Conservation (phyloP, 1,139 yeast species). For the Zygosaccharomyces pseudobailii region DNA sequence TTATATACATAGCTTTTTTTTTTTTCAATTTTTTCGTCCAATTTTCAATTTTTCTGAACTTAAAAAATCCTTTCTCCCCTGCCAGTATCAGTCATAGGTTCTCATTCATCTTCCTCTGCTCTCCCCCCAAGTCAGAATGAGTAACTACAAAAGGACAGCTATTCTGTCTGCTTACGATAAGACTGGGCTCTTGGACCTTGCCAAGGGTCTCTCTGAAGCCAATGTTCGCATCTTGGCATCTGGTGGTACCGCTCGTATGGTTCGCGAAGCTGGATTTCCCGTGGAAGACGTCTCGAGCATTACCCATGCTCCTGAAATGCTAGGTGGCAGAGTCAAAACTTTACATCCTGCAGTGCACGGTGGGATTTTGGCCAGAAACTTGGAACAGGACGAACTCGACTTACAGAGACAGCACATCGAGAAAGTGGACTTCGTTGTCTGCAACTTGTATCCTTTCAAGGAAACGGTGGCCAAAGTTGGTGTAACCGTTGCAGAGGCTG, state of each 20-base stretch:
- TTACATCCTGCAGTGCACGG: constrained; percentile 98
- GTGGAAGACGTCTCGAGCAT: constrained; percentile 93
- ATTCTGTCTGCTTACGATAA: constrained; percentile 95
- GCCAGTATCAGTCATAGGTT: neutral
- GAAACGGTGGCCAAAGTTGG: constrained; percentile 94
- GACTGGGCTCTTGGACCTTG: constrained; percentile 91
- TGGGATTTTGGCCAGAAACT: constrained; percentile 92
- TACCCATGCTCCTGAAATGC: constrained; percentile 98
- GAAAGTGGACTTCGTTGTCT: constrained; percentile 93
- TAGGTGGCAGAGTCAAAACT: constrained; percentile 97
- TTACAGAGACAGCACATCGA: constrained; percentile 83
- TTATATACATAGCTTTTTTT: too few species aligned
- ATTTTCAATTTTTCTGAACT: neutral
- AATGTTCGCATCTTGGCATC: constrained; percentile 91
- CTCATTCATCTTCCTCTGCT: neutral
- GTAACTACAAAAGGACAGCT: constrained; percentile 66
- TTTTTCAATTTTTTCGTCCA: neutral
- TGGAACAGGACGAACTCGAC: constrained; percentile 85
- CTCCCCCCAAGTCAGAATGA: constrained; percentile 15
- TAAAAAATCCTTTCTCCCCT: neutral
- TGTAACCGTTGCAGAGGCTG: constrained; percentile 95
- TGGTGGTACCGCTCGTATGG: constrained; percentile 93
- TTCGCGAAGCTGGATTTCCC: constrained; percentile 96
- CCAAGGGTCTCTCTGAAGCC: constrained; percentile 86
- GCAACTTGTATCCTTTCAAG: constrained; percentile 96